These are phyloP conservation scores for Albifimbria verrucaria DNA, from an alignment of 2,329 filamentous ascomycete species.

Conservation along the genomic window DNA sequence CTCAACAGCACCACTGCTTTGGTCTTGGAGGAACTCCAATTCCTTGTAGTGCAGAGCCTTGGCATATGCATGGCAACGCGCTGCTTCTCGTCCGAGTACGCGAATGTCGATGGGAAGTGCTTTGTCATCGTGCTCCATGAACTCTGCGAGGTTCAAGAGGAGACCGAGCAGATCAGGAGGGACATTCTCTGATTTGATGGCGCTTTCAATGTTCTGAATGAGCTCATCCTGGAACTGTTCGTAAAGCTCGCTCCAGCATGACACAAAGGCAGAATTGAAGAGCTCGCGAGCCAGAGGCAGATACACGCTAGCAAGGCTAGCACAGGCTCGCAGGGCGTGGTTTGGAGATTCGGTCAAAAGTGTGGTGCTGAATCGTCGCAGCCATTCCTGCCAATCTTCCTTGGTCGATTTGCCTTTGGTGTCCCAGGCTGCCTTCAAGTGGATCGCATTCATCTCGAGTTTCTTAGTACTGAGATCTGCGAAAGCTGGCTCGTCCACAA, in stretches of 20 bases:
- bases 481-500: conserved; percentile 75
- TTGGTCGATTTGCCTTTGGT: conserved; percentile 94
- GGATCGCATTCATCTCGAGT: conserved; percentile 93
- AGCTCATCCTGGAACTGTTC: conserved; percentile 96
- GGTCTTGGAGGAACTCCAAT: conserved; percentile 95
- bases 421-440: conserved; percentile 96
- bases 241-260: conserved; percentile 97
- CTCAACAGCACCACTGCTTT: conserved; percentile 92
- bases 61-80: conserved; percentile 94
- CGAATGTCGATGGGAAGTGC: conserved; percentile 96
- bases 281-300: conserved; percentile 86
- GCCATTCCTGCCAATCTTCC: conserved; percentile 99
- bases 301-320: conserved; percentile 85
- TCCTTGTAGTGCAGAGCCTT: conserved; percentile 99
- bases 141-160: conserved; percentile 92
- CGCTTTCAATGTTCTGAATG: conserved; percentile 91
- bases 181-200: conserved; percentile 91
- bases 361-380: conserved; percentile 92
- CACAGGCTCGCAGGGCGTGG: conserved; percentile 89
- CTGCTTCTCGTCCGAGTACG: conserved; percentile 89
- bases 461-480: conserved; percentile 89
- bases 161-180: conserved; percentile 94
- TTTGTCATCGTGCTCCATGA: conserved; percentile 99
- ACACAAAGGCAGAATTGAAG: conserved; percentile 98
- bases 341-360: conserved; percentile 93